Evolutionary conservation across 1,284 basidiomycete species (phyloP), one percentile per base, ranked within the genome.

Genomic region (Bjerkandera adusta): DNA sequence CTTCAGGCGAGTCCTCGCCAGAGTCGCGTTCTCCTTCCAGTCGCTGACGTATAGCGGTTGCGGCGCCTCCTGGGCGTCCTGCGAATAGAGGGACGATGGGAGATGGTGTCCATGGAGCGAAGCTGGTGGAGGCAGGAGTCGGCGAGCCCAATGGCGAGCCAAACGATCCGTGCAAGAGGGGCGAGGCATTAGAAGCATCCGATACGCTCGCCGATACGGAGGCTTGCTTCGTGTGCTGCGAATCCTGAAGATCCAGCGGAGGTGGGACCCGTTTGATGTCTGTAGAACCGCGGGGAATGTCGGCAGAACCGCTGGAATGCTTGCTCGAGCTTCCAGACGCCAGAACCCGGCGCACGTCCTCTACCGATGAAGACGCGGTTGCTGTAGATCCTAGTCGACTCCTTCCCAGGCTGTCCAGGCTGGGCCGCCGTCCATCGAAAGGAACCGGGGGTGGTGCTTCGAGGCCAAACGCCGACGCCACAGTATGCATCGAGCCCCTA

Each of bases 141-240:
- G 70, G 64, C 3, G 75, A 73, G 1, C 71, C 68, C 36, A 66
- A 54, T 0, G 75, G 72, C 4, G 76, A 75, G 7, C 68, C 71
- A 67, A 79, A 81, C 2, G 65, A 69, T n/a, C 77, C 72, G 52
- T 79, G 75, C 12, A 81, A 61, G 3, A 79, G 58, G 0, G 78
- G 78, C 3, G 78, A 79, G 48, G 45, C 11, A 18, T 40, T 45
- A 3, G 41, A 43, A 13, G 13, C 27, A 15, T 16, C 16, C 5
- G 41, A 32, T 15, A 52, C 0, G 57, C 56, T 11, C 50, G 40
- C 40, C 20, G 41, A 33, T 25, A 32, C 24, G 12, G 20, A 38
- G 13, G 24, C 15, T 38, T 51, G 57, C 50, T 58, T 54, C 39
- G 48, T 43, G 35, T 45, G 39, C 5, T 42, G 26, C 20, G 44